phyloP scores from a whole-genome alignment of 495 filamentous ascomycete species.

The Trichocladium uniseriatum region DNA sequence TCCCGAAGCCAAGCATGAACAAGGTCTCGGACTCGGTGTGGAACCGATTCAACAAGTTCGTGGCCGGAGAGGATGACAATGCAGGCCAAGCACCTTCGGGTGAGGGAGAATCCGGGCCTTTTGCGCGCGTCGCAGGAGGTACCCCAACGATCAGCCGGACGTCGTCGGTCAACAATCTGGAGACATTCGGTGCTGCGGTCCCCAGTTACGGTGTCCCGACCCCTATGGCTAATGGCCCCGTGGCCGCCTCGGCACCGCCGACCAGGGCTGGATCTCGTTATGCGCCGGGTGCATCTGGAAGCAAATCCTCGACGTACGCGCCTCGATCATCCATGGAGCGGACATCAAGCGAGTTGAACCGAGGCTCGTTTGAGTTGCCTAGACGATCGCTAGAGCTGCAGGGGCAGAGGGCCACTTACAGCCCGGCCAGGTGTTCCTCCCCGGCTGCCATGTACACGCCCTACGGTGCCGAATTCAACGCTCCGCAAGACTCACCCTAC shows the following conservation, averaged over 20 bases:
- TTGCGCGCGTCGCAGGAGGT: conserved; percentile 64
- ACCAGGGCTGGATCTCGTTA: conserved; percentile 51
- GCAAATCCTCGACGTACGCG: conserved; percentile 30
- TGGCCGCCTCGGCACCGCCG: conserved; percentile 20
- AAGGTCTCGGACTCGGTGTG: conserved; percentile 83
- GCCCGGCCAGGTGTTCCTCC: conserved; percentile 19
- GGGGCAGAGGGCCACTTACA: conserved; percentile 25
- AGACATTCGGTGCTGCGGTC: conserved; percentile 44
- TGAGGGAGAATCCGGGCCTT: conserved; percentile 63
- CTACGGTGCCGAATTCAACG: conserved; percentile 4
- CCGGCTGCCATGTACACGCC: conserved; percentile 27
- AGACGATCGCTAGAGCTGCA: conserved; percentile 38
- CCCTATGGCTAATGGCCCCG: conserved; percentile 24
- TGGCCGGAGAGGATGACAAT: conserved; percentile 75
- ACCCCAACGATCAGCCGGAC: conserved; percentile 78
- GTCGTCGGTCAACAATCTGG: conserved; percentile 67
- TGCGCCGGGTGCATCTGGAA: conserved; percentile 39
- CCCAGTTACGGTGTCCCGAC: conserved; percentile 27
- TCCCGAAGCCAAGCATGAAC: conserved; percentile 88
- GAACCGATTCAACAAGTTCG: conserved; percentile 88
- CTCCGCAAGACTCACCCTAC: conserved; percentile 16
- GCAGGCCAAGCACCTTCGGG: conserved; percentile 50
- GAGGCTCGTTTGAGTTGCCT: conserved; percentile 36
- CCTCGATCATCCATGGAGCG: conserved; percentile 38
- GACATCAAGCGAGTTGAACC: conserved; percentile 33